Evolutionary conservation across 2,329 filamentous ascomycete species (phyloP).

Genomic region (Colletotrichum musicola): DNA sequence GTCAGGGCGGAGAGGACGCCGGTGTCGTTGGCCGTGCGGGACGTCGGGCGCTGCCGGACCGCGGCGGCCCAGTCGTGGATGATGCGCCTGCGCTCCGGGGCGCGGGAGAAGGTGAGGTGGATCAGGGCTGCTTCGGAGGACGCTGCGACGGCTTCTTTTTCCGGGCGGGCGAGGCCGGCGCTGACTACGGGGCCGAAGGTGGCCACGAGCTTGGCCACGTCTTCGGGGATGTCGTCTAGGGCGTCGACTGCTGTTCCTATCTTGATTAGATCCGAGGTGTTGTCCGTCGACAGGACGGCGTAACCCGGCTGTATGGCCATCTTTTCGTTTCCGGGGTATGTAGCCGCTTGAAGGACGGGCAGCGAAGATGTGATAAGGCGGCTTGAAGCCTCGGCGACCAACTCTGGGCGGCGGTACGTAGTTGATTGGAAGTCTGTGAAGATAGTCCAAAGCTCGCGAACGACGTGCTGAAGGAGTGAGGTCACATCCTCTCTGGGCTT

Average conservation of each 20-base stretch:
- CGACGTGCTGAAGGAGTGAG: slow-evolving; percentile 6
- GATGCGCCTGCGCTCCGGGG: slow-evolving; percentile 51
- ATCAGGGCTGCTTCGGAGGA: slow-evolving; percentile 65
- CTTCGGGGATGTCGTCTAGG: slow-evolving; percentile 11
- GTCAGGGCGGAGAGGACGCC: slow-evolving; percentile 68
- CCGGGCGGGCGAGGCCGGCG: slow-evolving; percentile 63
- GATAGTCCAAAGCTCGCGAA: slow-evolving; percentile 48
- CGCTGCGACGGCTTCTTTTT: slow-evolving; percentile 62
- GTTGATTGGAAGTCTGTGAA: slow-evolving; percentile 56
- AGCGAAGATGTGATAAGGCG: slow-evolving; percentile 67
- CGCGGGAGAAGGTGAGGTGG: slow-evolving; percentile 59
- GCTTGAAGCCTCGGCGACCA: slow-evolving; percentile 73
- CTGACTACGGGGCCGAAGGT: slow-evolving; percentile 51
- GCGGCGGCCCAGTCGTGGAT: slow-evolving; percentile 62
- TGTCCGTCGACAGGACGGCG: slow-evolving; percentile 41
- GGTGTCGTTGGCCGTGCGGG: slow-evolving; percentile 54
- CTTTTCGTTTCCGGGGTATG: slow-evolving; percentile 32
- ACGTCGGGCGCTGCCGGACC: slow-evolving; percentile 51
- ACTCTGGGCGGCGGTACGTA: slow-evolving; percentile 70
- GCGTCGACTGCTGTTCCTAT: slow-evolving; percentile 31
- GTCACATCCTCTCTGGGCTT: slow-evolving; percentile 13
- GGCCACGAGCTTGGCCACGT: slow-evolving; percentile 42
- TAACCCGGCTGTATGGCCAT: slow-evolving; percentile 26
- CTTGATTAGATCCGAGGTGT: slow-evolving; percentile 17
- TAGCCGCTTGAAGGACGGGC: slow-evolving; percentile 59